Conservation (phyloP, 1,139 yeast species). For the Geotrichum histeridarum region DNA sequence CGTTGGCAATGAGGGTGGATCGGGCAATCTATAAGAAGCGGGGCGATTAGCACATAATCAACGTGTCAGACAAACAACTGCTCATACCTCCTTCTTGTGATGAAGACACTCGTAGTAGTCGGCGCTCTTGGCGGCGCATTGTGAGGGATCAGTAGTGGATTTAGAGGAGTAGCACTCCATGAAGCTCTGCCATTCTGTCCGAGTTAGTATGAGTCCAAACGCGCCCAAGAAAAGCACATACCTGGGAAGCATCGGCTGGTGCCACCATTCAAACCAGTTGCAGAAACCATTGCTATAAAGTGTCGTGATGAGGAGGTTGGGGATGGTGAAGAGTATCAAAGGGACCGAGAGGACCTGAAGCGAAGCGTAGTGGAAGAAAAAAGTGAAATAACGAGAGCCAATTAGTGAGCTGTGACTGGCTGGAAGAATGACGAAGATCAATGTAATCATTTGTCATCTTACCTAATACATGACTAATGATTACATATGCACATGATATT, state of each 20-base stretch:
- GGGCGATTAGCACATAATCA: not conserved
- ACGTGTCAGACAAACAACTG: conserved; percentile 11
- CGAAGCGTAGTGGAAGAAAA: not conserved
- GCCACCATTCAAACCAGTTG: conserved; percentile 44
- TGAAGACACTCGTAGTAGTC: conserved; percentile 49
- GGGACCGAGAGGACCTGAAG: too few species aligned
- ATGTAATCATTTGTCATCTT: not conserved
- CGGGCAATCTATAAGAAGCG: conserved; percentile 14
- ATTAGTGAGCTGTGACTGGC: conserved; percentile 1
- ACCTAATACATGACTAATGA: not conserved
- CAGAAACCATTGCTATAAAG: conserved; percentile 35
- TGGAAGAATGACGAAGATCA: not conserved
- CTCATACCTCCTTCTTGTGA: conserved; percentile 42
- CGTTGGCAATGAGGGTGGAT: conserved; percentile 24
- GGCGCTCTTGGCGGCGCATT: conserved; percentile 42
- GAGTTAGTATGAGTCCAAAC: not conserved
- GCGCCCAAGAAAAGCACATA: conserved; percentile 25
- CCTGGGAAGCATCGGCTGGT: conserved; percentile 46
- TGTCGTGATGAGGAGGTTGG: not conserved
- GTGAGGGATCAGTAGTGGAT: conserved; percentile 35
- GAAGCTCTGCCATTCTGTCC: conserved; percentile 43
- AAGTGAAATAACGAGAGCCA: not conserved
- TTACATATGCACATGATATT: not conserved
- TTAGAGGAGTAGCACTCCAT: conserved; percentile 45
- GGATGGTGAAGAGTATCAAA: not conserved